Percentiles rank a stretch among this genome's conserved stretches.
Conservation (phyloP, 208 protist genomes). For the Acanthamoeba healyi region DNA sequence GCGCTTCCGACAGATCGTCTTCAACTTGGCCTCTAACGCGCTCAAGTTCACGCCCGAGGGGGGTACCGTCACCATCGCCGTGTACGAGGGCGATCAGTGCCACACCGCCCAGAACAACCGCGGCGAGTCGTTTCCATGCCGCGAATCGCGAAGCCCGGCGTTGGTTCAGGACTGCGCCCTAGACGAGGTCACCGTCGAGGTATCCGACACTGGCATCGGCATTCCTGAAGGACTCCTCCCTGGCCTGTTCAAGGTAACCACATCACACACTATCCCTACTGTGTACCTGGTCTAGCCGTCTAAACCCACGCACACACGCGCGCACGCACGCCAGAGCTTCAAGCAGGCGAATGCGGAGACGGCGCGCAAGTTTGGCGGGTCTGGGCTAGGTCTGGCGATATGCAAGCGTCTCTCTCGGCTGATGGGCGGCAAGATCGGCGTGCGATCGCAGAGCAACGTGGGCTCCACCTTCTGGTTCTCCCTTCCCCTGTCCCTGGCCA, state of each 20-base stretch:
- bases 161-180: not conserved
- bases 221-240: slow-evolving; percentile 77
- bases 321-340: slow-evolving; percentile 79
- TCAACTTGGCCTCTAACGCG: slow-evolving; percentile 45
- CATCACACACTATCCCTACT: too few relatives aligned
- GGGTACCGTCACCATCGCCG: slow-evolving; percentile 6
- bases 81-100: not conserved
- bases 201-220: slow-evolving; percentile 83
- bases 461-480: slow-evolving; percentile 70
- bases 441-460: not conserved
- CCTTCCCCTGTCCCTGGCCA: not conserved
- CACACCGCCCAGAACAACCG: not conserved
- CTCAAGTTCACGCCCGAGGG: slow-evolving; percentile 73
- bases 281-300: not conserved
- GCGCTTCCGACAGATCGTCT: slow-evolving; percentile 53
- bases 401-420: slow-evolving; percentile 82
- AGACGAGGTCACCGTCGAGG: not conserved
- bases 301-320: not conserved
- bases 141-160: too few relatives aligned
- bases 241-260: slow-evolving; percentile 73
- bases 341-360: slow-evolving; percentile 79
- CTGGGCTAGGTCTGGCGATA: slow-evolving; percentile 84
- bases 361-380: slow-evolving; percentile 84
- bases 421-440: slow-evolving; percentile 20
- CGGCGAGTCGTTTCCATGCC: too few relatives aligned